These are phyloP conservation scores for Exophiala oligosperma DNA, from an alignment of 2,329 filamentous ascomycete genomes.

Conservation along the genomic window DNA sequence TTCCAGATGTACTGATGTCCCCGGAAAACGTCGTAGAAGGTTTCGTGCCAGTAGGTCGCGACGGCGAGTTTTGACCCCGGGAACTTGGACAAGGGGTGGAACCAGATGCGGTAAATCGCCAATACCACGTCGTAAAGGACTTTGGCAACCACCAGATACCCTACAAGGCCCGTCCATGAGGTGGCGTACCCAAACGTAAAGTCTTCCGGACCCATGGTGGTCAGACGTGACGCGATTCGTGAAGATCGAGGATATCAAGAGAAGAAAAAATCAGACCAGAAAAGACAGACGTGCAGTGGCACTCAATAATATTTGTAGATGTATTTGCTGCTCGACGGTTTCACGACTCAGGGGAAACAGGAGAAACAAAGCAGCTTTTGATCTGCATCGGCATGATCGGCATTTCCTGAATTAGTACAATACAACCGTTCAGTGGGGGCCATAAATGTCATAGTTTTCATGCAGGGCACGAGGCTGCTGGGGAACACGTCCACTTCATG, in stretches of 20 bases:
- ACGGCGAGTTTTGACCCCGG: slow-evolving; percentile 38
- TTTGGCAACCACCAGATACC: slow-evolving; percentile 14
- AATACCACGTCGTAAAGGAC: slow-evolving; percentile 12
- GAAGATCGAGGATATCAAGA: not conserved
- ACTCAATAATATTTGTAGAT: not conserved
- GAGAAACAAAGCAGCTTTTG: not conserved
- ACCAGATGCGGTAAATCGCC: slow-evolving; percentile 19
- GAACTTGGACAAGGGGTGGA: slow-evolving; percentile 35
- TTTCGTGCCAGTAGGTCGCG: slow-evolving; percentile 34
- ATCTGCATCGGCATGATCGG: not conserved
- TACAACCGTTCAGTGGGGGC: too few species aligned
- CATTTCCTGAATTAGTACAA: not conserved
- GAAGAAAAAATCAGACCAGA: not conserved
- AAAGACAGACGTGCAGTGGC: not conserved
- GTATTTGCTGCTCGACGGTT: not conserved
- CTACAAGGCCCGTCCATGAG: slow-evolving; percentile 14
- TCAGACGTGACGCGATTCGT: not conserved
- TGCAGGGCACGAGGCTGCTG: too few species aligned
- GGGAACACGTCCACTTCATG: too few species aligned
- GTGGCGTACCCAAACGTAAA: slow-evolving; percentile 10
- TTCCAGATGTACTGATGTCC: slow-evolving; percentile 32
- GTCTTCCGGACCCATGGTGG: slow-evolving; percentile 6
- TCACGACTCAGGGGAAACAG: not conserved
- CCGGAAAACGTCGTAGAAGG: slow-evolving; percentile 36
- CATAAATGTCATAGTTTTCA: too few species aligned